Percentiles rank a stretch among this genome's conserved stretches.
phyloP scores from a whole-genome alignment of 345 rosid genomes.

The Salix koriyanagi region DNA sequence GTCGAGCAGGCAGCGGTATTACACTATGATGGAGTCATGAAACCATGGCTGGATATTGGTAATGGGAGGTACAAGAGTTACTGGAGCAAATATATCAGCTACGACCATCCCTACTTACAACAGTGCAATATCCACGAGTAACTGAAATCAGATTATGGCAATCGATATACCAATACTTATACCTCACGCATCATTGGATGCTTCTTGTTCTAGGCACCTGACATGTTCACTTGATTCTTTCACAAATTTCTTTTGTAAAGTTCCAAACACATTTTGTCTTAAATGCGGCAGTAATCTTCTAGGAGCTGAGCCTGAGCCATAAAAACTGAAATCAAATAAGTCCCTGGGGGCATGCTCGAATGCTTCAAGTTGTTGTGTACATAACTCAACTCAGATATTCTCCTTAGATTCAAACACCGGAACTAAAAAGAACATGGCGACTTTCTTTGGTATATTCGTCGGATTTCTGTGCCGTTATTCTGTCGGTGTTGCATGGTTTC shows the following conservation, averaged over 20 bases:
- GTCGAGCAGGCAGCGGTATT: conserved; percentile 23
- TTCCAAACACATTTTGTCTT: conserved; percentile 18
- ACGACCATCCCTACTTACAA: conserved; percentile 15
- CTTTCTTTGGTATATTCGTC: neutral
- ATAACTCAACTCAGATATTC: conserved; percentile 20
- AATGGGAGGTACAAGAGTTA: conserved; percentile 11
- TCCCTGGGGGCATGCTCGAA: neutral
- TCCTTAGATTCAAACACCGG: neutral
- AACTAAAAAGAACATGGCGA: neutral
- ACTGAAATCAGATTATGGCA: conserved; percentile 10
- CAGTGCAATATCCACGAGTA: conserved; percentile 44
- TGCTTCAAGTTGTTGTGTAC: conserved; percentile 26
- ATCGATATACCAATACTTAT: neutral
- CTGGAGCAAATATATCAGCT: conserved; percentile 25
- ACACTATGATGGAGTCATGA: conserved; percentile 33
- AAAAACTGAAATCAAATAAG: conserved; percentile 21
- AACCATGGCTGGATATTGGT: conserved; percentile 30
- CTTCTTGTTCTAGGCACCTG: conserved; percentile 12
- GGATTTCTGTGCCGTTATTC: neutral
- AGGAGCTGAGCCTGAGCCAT: conserved; percentile 28
- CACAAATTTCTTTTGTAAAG: conserved; percentile 34
- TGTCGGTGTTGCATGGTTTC: neutral
- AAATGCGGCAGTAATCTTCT: conserved; percentile 11
- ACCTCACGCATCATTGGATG: neutral
- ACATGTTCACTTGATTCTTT: conserved; percentile 30